phyloP scores from a whole-genome alignment of 306 rosid species.

The Corylus heterophylla region DNA sequence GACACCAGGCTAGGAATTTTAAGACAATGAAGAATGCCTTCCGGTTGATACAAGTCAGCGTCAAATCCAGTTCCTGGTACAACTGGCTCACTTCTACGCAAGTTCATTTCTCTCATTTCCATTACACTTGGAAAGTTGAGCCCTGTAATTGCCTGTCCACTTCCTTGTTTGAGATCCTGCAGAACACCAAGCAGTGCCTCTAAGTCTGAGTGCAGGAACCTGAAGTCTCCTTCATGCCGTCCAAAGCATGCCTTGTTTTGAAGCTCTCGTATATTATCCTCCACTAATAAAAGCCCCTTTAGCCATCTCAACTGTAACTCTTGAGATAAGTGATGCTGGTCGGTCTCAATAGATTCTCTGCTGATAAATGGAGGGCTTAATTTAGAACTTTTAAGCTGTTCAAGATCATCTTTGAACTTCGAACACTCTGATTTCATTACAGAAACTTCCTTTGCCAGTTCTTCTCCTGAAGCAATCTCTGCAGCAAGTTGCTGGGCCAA shows the following conservation, averaged over 20 bases:
- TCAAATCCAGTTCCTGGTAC: constrained; percentile 64
- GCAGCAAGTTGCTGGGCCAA: constrained; percentile 67
- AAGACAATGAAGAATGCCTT: constrained; percentile 56
- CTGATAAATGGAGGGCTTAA: constrained; percentile 39
- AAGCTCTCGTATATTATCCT: constrained; percentile 74
- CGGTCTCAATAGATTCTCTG: constrained; percentile 46
- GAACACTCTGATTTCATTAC: constrained; percentile 73
- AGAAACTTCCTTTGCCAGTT: constrained; percentile 66
- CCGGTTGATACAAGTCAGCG: constrained; percentile 63
- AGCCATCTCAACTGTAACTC: constrained; percentile 61
- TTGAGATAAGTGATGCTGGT: constrained; percentile 42
- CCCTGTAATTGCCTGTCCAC: constrained; percentile 52
- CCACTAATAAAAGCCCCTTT: constrained; percentile 68
- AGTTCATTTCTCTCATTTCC: constrained; percentile 45
- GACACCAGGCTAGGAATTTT: constrained; percentile 57
- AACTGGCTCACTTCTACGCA: constrained; percentile 49
- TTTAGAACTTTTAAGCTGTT: constrained; percentile 51
- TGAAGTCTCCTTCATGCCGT: constrained; percentile 63
- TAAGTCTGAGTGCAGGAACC: constrained; percentile 61
- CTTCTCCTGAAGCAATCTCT: constrained; percentile 83
- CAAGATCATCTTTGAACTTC: constrained; percentile 74
- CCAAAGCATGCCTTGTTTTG: constrained; percentile 66
- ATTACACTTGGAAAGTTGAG: constrained; percentile 33
- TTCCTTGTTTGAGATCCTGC: constrained; percentile 73
- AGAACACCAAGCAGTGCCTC: constrained; percentile 59